A percentile compares a stretch with the other conserved stretches of the same genome.
Conservation (phyloP, 345 rosid species). For the Syzygium jambos region DNA sequence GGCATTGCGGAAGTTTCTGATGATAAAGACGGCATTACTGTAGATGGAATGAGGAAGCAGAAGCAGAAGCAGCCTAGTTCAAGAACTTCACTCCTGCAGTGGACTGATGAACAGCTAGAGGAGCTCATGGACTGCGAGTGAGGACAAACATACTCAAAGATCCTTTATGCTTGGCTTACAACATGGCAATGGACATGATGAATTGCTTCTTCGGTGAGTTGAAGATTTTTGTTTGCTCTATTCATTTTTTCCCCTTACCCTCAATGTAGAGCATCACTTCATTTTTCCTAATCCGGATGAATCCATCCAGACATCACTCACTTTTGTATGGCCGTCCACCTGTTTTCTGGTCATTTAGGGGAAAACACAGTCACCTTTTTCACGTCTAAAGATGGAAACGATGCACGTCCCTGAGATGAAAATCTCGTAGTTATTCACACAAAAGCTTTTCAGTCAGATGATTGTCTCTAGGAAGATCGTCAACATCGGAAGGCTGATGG, state of each 20-base stretch:
- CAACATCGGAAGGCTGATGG: not conserved
- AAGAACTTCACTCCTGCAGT: slow-evolving; percentile 35
- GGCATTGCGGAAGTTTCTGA: not conserved
- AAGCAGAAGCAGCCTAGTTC: slow-evolving; percentile 6
- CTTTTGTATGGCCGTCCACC: not conserved
- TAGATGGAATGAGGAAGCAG: not conserved
- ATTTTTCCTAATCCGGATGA: not conserved
- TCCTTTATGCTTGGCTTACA: not conserved
- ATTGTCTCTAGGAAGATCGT: not conserved
- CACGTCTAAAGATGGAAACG: not conserved
- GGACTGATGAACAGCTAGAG: slow-evolving; percentile 90
- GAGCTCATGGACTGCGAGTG: slow-evolving; percentile 61
- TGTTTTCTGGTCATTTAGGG: not conserved
- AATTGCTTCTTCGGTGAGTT: not conserved
- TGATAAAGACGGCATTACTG: not conserved
- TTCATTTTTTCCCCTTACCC: not conserved
- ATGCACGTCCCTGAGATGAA: not conserved
- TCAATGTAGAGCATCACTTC: not conserved
- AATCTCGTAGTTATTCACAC: not conserved
- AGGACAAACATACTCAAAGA: not conserved
- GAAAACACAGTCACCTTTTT: not conserved
- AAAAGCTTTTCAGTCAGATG: not conserved
- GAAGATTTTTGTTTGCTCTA: not conserved
- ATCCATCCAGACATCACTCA: not conserved
- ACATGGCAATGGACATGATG: not conserved